Evolutionary conservation across 805 yeast genomes (phyloP).

Genomic region (Pichia exigua): DNA sequence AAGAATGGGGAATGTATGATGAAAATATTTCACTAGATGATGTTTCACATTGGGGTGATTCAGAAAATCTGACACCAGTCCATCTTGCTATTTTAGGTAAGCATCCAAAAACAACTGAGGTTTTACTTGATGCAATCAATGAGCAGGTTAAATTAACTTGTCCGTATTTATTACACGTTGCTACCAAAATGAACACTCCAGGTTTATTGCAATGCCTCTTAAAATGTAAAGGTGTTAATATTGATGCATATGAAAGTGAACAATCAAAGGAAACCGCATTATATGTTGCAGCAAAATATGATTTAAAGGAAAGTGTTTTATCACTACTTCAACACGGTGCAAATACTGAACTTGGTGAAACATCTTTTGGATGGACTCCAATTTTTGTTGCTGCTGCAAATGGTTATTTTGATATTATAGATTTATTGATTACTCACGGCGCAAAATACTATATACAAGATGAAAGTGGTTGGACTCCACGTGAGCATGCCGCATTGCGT

Average conservation of each 20-base stretch:
- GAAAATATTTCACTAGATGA: constrained; percentile 47
- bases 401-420: constrained; percentile 55
- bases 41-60: constrained; percentile 58
- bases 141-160: constrained; percentile 34
- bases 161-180: constrained; percentile 55
- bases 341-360: constrained; percentile 66
- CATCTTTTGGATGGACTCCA: constrained; percentile 90
- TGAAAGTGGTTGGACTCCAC: constrained; percentile 93
- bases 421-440: constrained; percentile 42
- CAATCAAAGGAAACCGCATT: constrained; percentile 71
- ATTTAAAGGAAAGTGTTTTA: constrained; percentile 44
- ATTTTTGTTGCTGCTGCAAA: constrained; percentile 84
- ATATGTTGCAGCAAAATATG: constrained; percentile 69
- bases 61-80: constrained; percentile 72
- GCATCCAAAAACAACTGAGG: constrained; percentile 69
- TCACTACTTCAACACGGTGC: constrained; percentile 55
- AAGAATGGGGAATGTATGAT: constrained; percentile 53
- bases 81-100: constrained; percentile 77
- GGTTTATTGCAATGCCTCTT: constrained; percentile 49
- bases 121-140: constrained; percentile 42
- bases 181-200: constrained; percentile 57
- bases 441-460: constrained; percentile 55
- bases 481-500: constrained; percentile 89
- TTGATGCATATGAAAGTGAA: constrained; percentile 48
- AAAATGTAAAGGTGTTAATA: constrained; percentile 48